Evolutionary conservation across 495 filamentous ascomycete species (phyloP), one percentile per base, ranked within the genome.

Genomic region (Hypoxylon rickii): DNA sequence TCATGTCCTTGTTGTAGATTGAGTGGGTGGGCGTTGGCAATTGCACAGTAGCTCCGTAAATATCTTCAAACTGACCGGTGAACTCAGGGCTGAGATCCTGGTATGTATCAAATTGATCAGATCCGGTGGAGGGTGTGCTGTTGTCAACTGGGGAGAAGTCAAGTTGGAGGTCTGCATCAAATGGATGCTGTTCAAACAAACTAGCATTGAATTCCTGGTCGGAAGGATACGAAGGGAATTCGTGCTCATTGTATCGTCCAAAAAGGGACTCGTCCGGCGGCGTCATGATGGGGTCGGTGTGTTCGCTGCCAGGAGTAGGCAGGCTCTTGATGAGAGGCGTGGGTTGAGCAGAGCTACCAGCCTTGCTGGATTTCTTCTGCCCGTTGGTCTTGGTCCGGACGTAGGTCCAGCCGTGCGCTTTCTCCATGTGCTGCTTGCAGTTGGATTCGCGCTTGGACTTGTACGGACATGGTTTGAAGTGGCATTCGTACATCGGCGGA

Each of bases 351-450:
- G 69, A 64, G 55, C 73, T 71, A 18, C 67, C 61, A 7, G 60
- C 64, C 42, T 79, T 78, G 67, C 75, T 78, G 29, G 66, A 65
- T 21, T 72, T 67, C 68, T 79, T 82, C 63, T 87, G 84, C 34
- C 85, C 86, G 60, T 96, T 96, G 73, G 87, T 90, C 81, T 96
- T 96, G 42, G 90, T 90, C 31, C 94, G 88, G 57, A 89, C 83
- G 58, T 98, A 98, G 3, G 79, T 77, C 86, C 90, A 97, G 36
- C 86, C 85, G 64, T 98, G 94, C 0, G 91, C 86, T 70, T 97
- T 98, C 76, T 98, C 94, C 94, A 98, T 98, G 73, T 98, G 94
- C 72, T 98, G 94, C 72, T 97, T 97, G 83, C 91, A 96, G 73
- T 98, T 98, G 70, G 89, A 94, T 75, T 96, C 89, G 20, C 94